phyloP scores from a whole-genome alignment of 2,329 filamentous ascomycete species.

The Magnaporthiopsis incrustans region DNA sequence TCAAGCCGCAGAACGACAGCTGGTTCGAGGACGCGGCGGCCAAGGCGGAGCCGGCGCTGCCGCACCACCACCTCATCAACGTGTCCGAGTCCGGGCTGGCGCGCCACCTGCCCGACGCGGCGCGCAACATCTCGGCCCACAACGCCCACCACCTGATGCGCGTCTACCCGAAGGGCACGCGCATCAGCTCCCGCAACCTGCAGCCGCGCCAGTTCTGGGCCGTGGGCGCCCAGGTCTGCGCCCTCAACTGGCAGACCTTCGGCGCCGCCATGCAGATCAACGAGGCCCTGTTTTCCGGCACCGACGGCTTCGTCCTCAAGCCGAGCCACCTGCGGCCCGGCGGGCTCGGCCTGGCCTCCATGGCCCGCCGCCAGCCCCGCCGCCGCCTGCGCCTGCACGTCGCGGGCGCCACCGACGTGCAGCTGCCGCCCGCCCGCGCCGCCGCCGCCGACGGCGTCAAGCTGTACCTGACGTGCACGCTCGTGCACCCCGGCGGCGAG shows the following conservation, averaged over 20 bases:
- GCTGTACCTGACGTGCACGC: constrained; percentile 58
- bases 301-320: constrained; percentile 59
- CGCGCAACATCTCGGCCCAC: constrained; percentile 45
- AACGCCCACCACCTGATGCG: constrained; percentile 62
- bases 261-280: constrained; percentile 59
- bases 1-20: constrained; percentile 58
- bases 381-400: constrained; percentile 49
- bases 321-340: constrained; percentile 49
- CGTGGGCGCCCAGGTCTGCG: constrained; percentile 60
- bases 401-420: constrained; percentile 54
- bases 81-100: constrained; percentile 55
- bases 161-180: constrained; percentile 60
- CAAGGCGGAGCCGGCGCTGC: constrained; percentile 38
- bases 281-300: constrained; percentile 57
- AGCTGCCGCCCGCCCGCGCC: constrained; percentile 41
- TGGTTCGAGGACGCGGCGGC: constrained; percentile 45
- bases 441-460: constrained; percentile 39
- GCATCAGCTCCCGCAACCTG: constrained; percentile 59
- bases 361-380: constrained; percentile 26
- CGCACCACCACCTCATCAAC: constrained; percentile 61
- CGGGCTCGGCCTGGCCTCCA: constrained; percentile 39
- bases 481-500: constrained; percentile 42
- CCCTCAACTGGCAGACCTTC: constrained; percentile 64
- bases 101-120: constrained; percentile 38
- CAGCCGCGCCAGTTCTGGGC: constrained; percentile 58